A percentile compares a stretch with the other conserved stretches of the same genome.
phyloP scores from a whole-genome alignment of 441 rosid species.

The Euphorbia celastroides region DNA sequence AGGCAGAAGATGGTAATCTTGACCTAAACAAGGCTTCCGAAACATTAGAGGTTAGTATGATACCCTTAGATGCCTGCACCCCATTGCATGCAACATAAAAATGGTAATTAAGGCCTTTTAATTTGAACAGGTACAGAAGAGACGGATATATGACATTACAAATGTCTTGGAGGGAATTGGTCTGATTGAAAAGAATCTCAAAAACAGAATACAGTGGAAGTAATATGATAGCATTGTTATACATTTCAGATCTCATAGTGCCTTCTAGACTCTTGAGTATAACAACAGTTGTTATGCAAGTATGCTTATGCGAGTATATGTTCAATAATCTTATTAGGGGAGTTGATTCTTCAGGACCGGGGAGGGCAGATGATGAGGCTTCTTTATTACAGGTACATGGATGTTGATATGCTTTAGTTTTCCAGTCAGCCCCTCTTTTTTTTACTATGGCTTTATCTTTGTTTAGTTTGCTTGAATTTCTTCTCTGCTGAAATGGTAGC shows the following conservation, averaged over 20 bases:
- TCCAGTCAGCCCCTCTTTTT: not conserved
- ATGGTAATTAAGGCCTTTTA: slow-evolving; percentile 8
- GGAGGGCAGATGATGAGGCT: slow-evolving; percentile 46
- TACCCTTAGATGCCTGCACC: slow-evolving; percentile 6
- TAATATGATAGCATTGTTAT: slow-evolving; percentile 30
- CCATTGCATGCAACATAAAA: not conserved
- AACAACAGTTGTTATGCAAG: slow-evolving; percentile 15
- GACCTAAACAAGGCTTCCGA: slow-evolving; percentile 89
- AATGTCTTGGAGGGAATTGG: slow-evolving; percentile 98
- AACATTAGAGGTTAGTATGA: slow-evolving; percentile 60
- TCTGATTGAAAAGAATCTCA: slow-evolving; percentile 90
- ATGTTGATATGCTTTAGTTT: slow-evolving; percentile 9
- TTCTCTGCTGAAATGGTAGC: not conserved
- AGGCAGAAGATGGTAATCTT: slow-evolving; percentile 78
- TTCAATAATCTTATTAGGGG: slow-evolving; percentile 57
- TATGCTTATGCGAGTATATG: slow-evolving; percentile 27
- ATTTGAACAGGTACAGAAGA: slow-evolving; percentile 66
- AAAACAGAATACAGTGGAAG: slow-evolving; percentile 93
- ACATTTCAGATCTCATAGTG: slow-evolving; percentile 16
- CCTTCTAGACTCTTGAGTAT: slow-evolving; percentile 14
- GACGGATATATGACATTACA: slow-evolving; percentile 95
- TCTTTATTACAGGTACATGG: slow-evolving; percentile 57
- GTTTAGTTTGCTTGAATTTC: slow-evolving; percentile 8
- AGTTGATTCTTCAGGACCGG: slow-evolving; percentile 53
- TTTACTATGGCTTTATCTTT: slow-evolving; percentile 1